Conservation (phyloP, 2,329 filamentous ascomycete species). For the Scleromitrula shiraiana region DNA sequence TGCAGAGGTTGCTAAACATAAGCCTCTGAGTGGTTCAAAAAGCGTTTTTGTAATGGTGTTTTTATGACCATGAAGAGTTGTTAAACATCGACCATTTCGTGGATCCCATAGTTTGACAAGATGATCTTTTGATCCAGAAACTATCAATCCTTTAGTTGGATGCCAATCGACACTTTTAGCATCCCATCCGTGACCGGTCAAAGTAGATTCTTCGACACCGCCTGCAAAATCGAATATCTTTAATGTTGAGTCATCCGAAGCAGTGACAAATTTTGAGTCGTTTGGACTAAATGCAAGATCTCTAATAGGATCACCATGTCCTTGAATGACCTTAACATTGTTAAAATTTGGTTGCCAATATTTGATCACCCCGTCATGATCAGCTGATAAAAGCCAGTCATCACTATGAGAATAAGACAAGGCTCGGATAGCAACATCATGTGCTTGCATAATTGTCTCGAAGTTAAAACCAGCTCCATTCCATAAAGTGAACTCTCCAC, state of each 20-base stretch:
- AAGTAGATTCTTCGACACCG: slow-evolving; percentile 70
- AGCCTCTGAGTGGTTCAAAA: slow-evolving; percentile 79
- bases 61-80: slow-evolving; percentile 92
- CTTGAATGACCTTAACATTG: slow-evolving; percentile 91
- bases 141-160: slow-evolving; percentile 84
- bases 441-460: slow-evolving; percentile 97
- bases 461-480: slow-evolving; percentile 99
- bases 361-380: slow-evolving; percentile 91
- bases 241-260: slow-evolving; percentile 84
- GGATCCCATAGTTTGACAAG: slow-evolving; percentile 98
- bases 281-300: slow-evolving; percentile 91
- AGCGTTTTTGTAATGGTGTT: slow-evolving; percentile 90
- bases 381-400: slow-evolving; percentile 93
- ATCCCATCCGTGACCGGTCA: slow-evolving; percentile 96
- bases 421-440: slow-evolving; percentile 78
- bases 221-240: slow-evolving; percentile 96
- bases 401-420: slow-evolving; percentile 88
- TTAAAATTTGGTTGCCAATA: slow-evolving; percentile 99
- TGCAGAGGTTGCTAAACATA: slow-evolving; percentile 83
- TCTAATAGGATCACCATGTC: slow-evolving; percentile 80
- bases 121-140: slow-evolving; percentile 96
- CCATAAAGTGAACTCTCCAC: slow-evolving; percentile 97
- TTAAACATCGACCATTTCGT: slow-evolving; percentile 80
- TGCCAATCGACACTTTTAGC: slow-evolving; percentile 98
- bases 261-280: slow-evolving; percentile 92